A percentile compares a stretch with the other conserved stretches of the same genome.
Evolutionary conservation across 768 basidiomycete genomes (phyloP).

Genomic region (Mycena albidolilacea): DNA sequence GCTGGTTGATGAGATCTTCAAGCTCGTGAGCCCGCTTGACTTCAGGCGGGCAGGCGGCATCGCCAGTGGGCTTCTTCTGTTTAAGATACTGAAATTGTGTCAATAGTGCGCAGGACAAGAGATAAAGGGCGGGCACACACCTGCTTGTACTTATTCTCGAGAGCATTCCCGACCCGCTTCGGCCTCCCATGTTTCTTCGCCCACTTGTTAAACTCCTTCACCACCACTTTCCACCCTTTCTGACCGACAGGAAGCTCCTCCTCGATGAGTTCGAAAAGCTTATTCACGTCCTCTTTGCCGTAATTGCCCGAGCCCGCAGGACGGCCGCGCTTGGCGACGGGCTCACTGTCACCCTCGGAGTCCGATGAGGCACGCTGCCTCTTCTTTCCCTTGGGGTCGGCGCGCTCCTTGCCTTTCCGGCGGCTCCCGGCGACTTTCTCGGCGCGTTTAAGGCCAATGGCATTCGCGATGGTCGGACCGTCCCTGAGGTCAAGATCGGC

Average conservation of each 20-base stretch:
- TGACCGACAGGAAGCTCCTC: constrained; percentile 4
- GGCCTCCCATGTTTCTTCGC: constrained; percentile 1
- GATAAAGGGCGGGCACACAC: not conserved
- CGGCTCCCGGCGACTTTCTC: too few species aligned
- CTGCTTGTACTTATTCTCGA: too few species aligned
- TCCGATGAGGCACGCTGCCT: constrained; percentile 9
- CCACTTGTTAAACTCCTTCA: constrained; percentile 3
- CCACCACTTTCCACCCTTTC: constrained; percentile 1
- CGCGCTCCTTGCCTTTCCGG: not conserved
- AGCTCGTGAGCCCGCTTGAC: constrained; percentile 27
- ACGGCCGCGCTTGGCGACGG: constrained; percentile 6
- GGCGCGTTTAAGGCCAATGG: not conserved
- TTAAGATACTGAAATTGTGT: not conserved
- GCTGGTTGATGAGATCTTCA: constrained; percentile 18
- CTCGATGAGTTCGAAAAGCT: constrained; percentile 8
- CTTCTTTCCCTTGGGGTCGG: constrained; percentile 13
- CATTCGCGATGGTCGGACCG: constrained; percentile 5
- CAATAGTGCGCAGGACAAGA: not conserved
- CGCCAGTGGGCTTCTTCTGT: constrained; percentile 23
- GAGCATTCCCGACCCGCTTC: constrained; percentile 2
- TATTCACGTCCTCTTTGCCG: not conserved
- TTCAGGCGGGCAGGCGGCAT: constrained; percentile 6
- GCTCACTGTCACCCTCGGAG: constrained; percentile 5
- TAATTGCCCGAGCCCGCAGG: constrained; percentile 10
- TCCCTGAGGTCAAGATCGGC: not conserved